phyloP scores from a whole-genome alignment of 441 rosid genomes.

The Viola pubescens region DNA sequence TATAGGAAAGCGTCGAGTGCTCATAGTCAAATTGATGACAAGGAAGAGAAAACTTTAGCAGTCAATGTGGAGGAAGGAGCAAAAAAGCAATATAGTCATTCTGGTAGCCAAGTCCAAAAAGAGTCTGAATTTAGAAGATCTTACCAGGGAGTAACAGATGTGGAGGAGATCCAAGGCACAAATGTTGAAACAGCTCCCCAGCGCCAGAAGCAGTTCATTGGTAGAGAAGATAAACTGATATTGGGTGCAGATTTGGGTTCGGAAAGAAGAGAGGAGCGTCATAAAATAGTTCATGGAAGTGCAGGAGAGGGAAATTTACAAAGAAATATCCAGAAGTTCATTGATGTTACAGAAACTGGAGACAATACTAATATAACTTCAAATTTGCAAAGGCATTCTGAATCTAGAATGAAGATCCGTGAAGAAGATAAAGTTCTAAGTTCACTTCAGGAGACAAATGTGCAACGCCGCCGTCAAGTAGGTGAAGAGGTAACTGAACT shows the following conservation, averaged over 20 bases:
- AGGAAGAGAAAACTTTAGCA: conserved; percentile 26
- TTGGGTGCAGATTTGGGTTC: conserved; percentile 19
- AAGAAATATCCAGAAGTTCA: conserved; percentile 22
- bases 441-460: conserved; percentile 23
- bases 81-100: conserved; percentile 29
- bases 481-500: conserved; percentile 30
- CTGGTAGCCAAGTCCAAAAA: conserved; percentile 17
- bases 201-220: conserved; percentile 29
- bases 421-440: conserved; percentile 36
- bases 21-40: conserved; percentile 25
- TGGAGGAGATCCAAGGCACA: conserved; percentile 33
- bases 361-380: conserved; percentile 29
- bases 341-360: conserved; percentile 27
- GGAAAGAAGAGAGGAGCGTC: conserved; percentile 19
- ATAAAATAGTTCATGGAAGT: conserved; percentile 10
- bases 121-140: conserved; percentile 34
- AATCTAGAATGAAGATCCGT: conserved; percentile 33
- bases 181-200: conserved; percentile 33
- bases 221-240: conserved; percentile 31
- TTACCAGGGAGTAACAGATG: conserved; percentile 31
- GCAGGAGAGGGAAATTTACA: conserved; percentile 21
- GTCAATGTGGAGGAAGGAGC: conserved; percentile 33
- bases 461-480: conserved; percentile 23
- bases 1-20: conserved; percentile 27
- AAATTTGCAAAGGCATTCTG: conserved; percentile 33